Base-by-base conservation (phyloP, 805 yeast species). In the Candida odintsovae region DNA sequence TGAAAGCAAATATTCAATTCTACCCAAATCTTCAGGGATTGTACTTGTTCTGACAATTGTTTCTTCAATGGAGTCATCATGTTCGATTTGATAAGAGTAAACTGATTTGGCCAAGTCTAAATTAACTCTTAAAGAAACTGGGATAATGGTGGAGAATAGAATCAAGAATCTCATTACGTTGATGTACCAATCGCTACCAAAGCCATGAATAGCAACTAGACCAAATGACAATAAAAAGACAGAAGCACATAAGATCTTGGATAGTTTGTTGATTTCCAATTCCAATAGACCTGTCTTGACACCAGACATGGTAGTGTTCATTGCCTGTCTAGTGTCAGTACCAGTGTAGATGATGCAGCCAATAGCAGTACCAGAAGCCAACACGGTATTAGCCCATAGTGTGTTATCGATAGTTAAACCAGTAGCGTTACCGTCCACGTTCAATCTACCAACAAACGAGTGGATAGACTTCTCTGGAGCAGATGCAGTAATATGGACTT, bases 31-130 rank as follows among this genome's bases (percentile, higher is more conserved):
- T 65, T 94, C 99, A 2, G 99, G 99, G 40, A 94, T 94, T 0
- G 99, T 95, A 47, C 97, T 88, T 1, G 99, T 94, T 61, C 99
- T 80, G 5, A 95, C 99, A 44, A 95, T 80, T 0, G 98, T 90
- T 8, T 82, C 88, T 2, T 88, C 83, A 18, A 94, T 94, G 4
- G 81, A 73, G 15, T 62, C 53, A 63, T 94, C 99, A 50, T 87
- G 90, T 63, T 94, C 95, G 51, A 95, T 94, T 63, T 94, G 97
- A 49, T 87, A 82, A 1, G 98, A 97, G 61, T 94, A 94, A 2
- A 94, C 97, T 0, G 96, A 83, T 64, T 94, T 94, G 10, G 97
- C 99, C 60, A 94, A 76, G 64, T 94, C 99, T 37, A 94, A 70
- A 63, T 94, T 94, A 36, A 94, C 99, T 56, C 99, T 77, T 48